Evolutionary conservation across 257 asterid genomes (phyloP).

Genomic region (Penstemon davidsonii): DNA sequence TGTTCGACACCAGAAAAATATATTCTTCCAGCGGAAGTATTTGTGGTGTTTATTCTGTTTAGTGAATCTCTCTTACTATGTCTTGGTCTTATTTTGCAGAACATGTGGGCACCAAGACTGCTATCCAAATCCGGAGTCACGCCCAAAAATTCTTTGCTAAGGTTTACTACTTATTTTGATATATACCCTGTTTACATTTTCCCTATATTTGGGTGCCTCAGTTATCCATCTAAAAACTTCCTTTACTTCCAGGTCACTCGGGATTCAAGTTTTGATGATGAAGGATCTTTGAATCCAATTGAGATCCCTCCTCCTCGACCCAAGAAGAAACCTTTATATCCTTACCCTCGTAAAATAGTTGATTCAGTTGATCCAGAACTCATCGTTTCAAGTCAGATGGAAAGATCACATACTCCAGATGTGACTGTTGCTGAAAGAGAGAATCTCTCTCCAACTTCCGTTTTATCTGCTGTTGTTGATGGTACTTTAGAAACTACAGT

Average conservation of each 20-base stretch:
- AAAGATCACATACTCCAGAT: slow-evolving; percentile 34
- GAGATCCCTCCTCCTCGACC: slow-evolving; percentile 97
- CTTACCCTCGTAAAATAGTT: slow-evolving; percentile 76
- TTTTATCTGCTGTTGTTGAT: slow-evolving; percentile 51
- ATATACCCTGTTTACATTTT: not conserved
- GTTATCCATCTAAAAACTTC: not conserved
- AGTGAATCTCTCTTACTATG: slow-evolving; percentile 14
- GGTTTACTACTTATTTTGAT: slow-evolving; percentile 28
- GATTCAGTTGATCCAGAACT: slow-evolving; percentile 28
- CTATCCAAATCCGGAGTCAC: slow-evolving; percentile 89
- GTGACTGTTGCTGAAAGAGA: slow-evolving; percentile 38
- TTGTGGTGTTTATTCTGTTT: not conserved
- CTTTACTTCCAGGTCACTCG: slow-evolving; percentile 43
- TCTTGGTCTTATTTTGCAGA: slow-evolving; percentile 40
- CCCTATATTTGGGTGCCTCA: not conserved
- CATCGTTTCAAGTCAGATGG: slow-evolving; percentile 31
- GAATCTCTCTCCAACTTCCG: slow-evolving; percentile 73
- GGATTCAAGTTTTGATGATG: slow-evolving; percentile 55
- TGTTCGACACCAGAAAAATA: slow-evolving; percentile 26
- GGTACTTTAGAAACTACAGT: slow-evolving; percentile 45
- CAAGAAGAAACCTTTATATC: slow-evolving; percentile 78
- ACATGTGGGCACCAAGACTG: slow-evolving; percentile 79
- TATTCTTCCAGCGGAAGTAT: slow-evolving; percentile 11
- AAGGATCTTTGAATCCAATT: slow-evolving; percentile 47
- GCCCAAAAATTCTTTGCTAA: slow-evolving; percentile 90